Base-by-base conservation (phyloP, 306 rosid species). In the Phaseolus lunatus region DNA sequence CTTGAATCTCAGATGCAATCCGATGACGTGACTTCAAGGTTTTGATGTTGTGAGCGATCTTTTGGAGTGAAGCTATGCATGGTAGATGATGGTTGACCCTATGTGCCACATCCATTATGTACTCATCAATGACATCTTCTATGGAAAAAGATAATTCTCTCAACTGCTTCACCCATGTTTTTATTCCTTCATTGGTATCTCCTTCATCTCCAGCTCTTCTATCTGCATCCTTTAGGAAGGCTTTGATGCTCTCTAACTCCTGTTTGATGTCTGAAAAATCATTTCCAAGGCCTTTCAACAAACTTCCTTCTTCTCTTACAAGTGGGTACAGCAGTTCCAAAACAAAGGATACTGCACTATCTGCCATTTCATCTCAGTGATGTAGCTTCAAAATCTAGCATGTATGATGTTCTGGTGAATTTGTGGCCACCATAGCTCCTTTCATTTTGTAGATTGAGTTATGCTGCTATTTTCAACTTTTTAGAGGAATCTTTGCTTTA, bases 81-180 rank as follows among this genome's bases (percentile, higher is more conserved):
- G 56, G 12, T 37, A 33, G 41, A 50, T 39, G 26, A 19, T 18
- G 61, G 61, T 54, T 20, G 15, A 11, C 31, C 26, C 14, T 11
- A 9, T 9, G 26, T 4, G 68, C 70, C 45, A 15, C 13, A 41
- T 44, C 39, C 67, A 74, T 67, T 29, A 2, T 62, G 35, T 82
- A 82, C 23, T 63, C 44, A 18, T 82, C 85, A 1, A 76, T 63
- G 2, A 52, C 78, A 50, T 69, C 81, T 50, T 81, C 78, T 11
- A 43, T 43, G 5, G 16, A 12, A 3, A 82, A 50, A 19, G 85
- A 77, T 7, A 47, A 69, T 70, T 82, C 85, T 62, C 78, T 19
- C 2, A 81, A 5, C 2, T 81, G 67, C 52, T 70, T 69, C 85
- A 53, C 27, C 59, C 27, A 53, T 53, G 61, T 53, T 53, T 20